These are phyloP conservation scores for Rhizoctonia solani DNA, from an alignment of 1,284 basidiomycete genomes.

Conservation along the genomic window DNA sequence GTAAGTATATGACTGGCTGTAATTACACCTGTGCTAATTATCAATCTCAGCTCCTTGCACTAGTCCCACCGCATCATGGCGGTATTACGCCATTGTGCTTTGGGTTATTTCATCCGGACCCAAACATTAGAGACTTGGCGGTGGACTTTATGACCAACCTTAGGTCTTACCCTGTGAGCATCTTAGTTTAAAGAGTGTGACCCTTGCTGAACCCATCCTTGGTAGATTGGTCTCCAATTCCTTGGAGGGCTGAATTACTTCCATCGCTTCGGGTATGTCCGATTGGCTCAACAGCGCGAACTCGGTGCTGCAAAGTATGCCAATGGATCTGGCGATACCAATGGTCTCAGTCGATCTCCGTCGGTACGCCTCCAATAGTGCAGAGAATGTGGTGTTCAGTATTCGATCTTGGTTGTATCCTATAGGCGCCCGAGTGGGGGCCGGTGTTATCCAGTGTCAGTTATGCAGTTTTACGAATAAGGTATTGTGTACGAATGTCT, in stretches of 20 bases:
- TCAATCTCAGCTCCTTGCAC: conserved; percentile 68
- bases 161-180: conserved; percentile 71
- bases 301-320: not conserved
- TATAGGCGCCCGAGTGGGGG: not conserved
- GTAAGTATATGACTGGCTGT: conserved; percentile 51
- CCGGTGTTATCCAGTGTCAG: no score
- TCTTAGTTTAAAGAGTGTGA: no score
- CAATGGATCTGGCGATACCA: conserved; percentile 1
- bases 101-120: conserved; percentile 85
- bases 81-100: conserved; percentile 86
- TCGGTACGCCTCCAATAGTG: conserved; percentile 1
- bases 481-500: no score
- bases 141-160: conserved; percentile 84
- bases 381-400: not conserved
- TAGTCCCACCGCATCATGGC: conserved; percentile 75
- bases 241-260: conserved; percentile 88
- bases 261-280: conserved; percentile 83
- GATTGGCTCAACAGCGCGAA: conserved; percentile 68
- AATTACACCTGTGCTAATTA: not conserved
- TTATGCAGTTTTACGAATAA: no score
- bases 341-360: conserved; percentile 4
- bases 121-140: conserved; percentile 72
- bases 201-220: no score
- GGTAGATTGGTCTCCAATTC: conserved; percentile 86
- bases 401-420: not conserved